Evolutionary conservation across 306 rosid genomes (phyloP), one percentile per base, ranked within the genome.

Genomic region (Mucuna pruriens): DNA sequence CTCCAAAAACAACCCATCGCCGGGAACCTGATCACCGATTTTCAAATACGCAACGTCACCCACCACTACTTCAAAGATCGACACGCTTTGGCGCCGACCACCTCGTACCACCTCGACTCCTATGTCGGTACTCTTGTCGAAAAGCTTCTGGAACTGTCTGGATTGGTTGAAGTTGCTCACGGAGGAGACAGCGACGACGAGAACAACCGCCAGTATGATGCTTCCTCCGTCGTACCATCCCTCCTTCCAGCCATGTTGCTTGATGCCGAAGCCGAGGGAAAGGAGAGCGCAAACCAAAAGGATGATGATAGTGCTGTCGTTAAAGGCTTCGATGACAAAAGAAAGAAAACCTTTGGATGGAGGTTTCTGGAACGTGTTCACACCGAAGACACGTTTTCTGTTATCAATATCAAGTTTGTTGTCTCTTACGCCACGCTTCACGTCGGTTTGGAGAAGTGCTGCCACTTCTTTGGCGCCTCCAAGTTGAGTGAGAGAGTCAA

Each of bases 151-250:
- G 5, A 65, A 65, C 13, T 38, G 71, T 36, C 29, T 65, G 19
- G 71, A 64, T 65, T 65, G 71, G 1, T 65, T 65, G 1, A 36
- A 65, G 29, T 64, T 65, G 15, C 71, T 65, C 26, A 65, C 71
- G 8, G 71, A 65, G 36, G 71, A 65, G 29, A 65, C 71, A 9
- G 17, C 71, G 17, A 36, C 4, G 19, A 65, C 48, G 9, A 65
- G 44, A 65, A 65, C 8, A 65, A 36, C 48, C 15, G 71, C 71
- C 29, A 65, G 4, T 1, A 65, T 9, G 26, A 65, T 36, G 71
- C 71, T 65, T 1, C 71, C 71, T 17, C 71, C 71, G 5, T 65
- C 71, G 44, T 36, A 65, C 71, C 71, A 64, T 3, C 71, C 71
- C 3, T 34, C 71, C 71, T 64, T 64, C 45, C 13, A 65, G 0